These are phyloP conservation scores for Fusarium ambrosium DNA, from an alignment of 2,329 filamentous ascomycete genomes.

Conservation along the genomic window DNA sequence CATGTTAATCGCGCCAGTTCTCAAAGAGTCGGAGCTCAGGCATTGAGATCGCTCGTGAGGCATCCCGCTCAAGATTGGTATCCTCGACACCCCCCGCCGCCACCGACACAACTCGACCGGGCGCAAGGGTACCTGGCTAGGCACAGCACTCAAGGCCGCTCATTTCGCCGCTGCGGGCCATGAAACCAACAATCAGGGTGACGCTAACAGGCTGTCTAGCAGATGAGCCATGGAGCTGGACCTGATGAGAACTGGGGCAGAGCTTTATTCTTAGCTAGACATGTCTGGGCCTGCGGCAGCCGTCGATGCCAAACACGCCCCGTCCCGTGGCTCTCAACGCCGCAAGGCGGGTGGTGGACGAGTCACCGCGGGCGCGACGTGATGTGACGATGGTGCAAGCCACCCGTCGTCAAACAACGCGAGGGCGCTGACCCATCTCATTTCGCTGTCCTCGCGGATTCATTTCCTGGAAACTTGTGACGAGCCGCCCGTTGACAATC, in stretches of 20 bases:
- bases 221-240: constrained; percentile 18
- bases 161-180: constrained; percentile 23
- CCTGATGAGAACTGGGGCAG: constrained; percentile 23
- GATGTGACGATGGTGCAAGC: constrained; percentile 42
- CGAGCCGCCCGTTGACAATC: constrained; percentile 25
- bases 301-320: constrained; percentile 39
- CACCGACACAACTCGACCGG: constrained; percentile 12
- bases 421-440: constrained; percentile 38
- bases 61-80: constrained; percentile 28
- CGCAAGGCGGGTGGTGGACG: constrained; percentile 23
- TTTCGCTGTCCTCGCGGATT: constrained; percentile 44
- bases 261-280: constrained; percentile 23
- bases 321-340: constrained; percentile 36
- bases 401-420: constrained; percentile 27
- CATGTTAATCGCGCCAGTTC: constrained; percentile 11
- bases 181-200: constrained; percentile 3
- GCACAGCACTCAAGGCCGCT: constrained; percentile 3
- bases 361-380: constrained; percentile 26
- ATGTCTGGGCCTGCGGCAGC: constrained; percentile 27
- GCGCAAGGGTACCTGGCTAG: constrained; percentile 5
- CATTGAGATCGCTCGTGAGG: constrained; percentile 23
- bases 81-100: constrained; percentile 16
- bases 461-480: constrained; percentile 45
- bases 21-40: constrained; percentile 6
- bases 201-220: constrained; percentile 17